Evolutionary conservation across 495 filamentous ascomycete species (phyloP), one percentile per base, ranked within the genome.

Genomic region (Darksidea phi): DNA sequence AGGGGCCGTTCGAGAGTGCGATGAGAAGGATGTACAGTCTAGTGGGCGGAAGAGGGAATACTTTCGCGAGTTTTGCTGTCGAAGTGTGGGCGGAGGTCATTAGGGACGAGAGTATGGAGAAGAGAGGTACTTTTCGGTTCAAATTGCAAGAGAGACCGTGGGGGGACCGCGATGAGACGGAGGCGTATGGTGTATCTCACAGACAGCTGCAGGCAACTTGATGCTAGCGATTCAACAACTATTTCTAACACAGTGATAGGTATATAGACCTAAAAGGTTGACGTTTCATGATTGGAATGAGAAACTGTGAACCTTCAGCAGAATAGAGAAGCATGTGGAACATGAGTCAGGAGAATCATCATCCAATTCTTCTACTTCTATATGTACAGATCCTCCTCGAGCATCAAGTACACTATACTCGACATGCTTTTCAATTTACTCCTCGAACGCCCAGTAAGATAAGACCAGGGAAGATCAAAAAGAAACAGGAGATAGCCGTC

Each of bases 241-340:
- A n/a, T n/a, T n/a, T n/a, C n/a, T n/a, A 97, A 98, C 76, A 91
- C 86, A 71, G 91, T 89, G 12, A 85, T 89, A 3, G 94, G 95
- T 13, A 96, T 97, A n/a, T n/a, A n/a, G n/a, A n/a, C n/a, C n/a
- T n/a, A n/a, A n/a, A n/a, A n/a, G n/a, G n/a, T n/a, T n/a, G n/a
- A n/a, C n/a, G 91, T 96, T 91, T 79, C 71, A 96, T 70, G 88
- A 88, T 13, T 90, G 84, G 74, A 78, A 85, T 64, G 93, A n/a
- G 41, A 43, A 20, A n/a, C 13, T 15, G 5, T 43, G 5, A 20
- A 43, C 41, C 41, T n/a, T 20, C 6, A 43, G 15, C 4, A 32
- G 28, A 10, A 10, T 32, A 32, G 10, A 32, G 28, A 32, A 10
- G 3, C 28, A 32, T 32, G 28, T 32, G 28, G 10, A 32, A 32